phyloP scores from a whole-genome alignment of 2,329 filamentous ascomycete species.

The Nannizziopsis barbatae region DNA sequence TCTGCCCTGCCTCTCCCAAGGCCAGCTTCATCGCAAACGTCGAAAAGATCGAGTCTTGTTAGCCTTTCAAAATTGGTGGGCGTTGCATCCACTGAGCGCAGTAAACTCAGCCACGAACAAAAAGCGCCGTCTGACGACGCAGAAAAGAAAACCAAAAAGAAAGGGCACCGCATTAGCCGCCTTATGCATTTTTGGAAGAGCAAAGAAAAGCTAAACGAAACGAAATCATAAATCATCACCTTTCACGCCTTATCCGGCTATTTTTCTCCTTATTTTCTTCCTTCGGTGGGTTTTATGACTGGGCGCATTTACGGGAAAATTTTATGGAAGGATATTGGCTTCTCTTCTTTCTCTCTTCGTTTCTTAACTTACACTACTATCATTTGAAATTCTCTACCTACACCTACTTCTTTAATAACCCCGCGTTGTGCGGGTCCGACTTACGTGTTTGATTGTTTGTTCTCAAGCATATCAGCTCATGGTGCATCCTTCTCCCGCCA shows the following conservation, averaged over 20 bases:
- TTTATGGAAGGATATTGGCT: constrained; percentile 6
- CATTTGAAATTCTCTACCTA: constrained; percentile 4
- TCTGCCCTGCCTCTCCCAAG: constrained; percentile 31
- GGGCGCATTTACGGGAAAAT: constrained; percentile 7
- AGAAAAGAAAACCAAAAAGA: constrained; percentile 34
- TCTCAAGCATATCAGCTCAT: too few relatives aligned
- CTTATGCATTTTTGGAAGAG: constrained; percentile 41
- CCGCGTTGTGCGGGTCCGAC: neutral
- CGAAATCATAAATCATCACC: constrained; percentile 1
- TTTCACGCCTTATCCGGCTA: neutral
- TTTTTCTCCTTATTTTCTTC: neutral
- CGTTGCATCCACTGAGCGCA: constrained; percentile 34
- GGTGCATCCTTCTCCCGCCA: too few relatives aligned
- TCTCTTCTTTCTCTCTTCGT: neutral
- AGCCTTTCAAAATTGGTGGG: constrained; percentile 40
- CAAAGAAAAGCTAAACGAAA: constrained; percentile 26
- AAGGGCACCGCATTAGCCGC: constrained; percentile 37
- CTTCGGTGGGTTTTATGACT: constrained; percentile 2
- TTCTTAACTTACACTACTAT: neutral
- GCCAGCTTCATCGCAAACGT: constrained; percentile 30
- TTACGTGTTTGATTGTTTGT: too few relatives aligned
- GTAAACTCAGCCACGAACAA: constrained; percentile 37
- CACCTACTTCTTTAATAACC: neutral
- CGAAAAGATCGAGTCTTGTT: constrained; percentile 39
- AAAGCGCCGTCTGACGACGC: constrained; percentile 32